Conservation (phyloP, 257 asterid genomes). For the Parsonsia alboflavescens region DNA sequence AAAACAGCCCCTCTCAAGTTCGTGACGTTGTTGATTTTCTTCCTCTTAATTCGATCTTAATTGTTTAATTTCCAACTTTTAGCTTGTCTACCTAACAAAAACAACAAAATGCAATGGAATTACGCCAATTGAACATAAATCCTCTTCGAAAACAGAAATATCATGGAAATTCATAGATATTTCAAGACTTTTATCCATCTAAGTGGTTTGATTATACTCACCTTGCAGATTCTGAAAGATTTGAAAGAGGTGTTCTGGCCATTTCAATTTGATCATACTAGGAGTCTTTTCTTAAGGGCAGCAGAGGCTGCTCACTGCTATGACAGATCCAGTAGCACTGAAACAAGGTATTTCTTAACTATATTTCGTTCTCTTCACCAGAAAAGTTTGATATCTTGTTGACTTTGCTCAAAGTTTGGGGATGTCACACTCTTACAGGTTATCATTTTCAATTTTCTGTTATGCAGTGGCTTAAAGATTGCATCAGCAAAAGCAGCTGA, state of each 20-base stretch:
- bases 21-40: no score
- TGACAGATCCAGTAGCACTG: conserved; percentile 32
- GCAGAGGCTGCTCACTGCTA: conserved; percentile 74
- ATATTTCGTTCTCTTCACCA: neutral
- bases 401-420: conserved; percentile 1
- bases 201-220: conserved; percentile 5
- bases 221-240: conserved; percentile 56
- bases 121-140: no score
- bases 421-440: neutral
- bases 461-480: conserved; percentile 53
- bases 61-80: no score
- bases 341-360: conserved; percentile 38
- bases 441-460: neutral
- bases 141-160: no score
- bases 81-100: no score
- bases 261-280: conserved; percentile 54
- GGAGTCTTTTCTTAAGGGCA: conserved; percentile 74
- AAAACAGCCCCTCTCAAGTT: no score
- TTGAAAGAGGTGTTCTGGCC: conserved; percentile 86
- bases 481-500: conserved; percentile 89
- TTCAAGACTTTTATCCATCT: neutral
- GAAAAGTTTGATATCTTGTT: neutral
- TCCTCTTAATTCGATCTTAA: no score
- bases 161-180: no score
- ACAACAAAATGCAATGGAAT: no score